Base-by-base conservation (phyloP, 2,329 filamentous ascomycete species). In the Aspergillus nomiae region DNA sequence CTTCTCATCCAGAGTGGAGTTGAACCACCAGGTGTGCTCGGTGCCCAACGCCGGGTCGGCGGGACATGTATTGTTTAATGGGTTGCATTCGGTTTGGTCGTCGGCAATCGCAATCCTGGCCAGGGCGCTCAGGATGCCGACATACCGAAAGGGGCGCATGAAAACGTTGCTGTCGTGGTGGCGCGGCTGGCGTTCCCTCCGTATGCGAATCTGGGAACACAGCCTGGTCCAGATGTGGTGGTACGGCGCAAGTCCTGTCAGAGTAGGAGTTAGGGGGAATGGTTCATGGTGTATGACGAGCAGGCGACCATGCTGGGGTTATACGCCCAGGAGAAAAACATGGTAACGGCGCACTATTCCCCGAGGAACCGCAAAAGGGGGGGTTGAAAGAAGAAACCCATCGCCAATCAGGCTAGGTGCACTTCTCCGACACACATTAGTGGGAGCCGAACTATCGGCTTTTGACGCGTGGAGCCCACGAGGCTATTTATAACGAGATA, bases 31-130 rank as follows among this genome's bases (percentile, higher is more conserved):
- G 16, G 38, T 41, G 6, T 41, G 38, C 38, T 41, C 38, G 3
- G 38, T 41, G 2, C 38, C 38, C 38, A 41, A n/a, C 3, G 38
- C 38, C 38, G 38, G 38, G 19, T 41, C 16, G 0, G 38, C 38
- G 16, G 38, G 38, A n/a, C 38, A 41, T n/a, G 38, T 41, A 3
- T 16, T n/a, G 38, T 41, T 60, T 21, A 56, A 16, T 2, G 58
- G 58, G 50, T 60, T 48, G 19, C 58, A 60, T 24, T 48, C 45
- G 4, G 45, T 48, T 14, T 48, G 45, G 9, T 48, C 45, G 45
- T 48, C 45, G 21, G 45, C 45, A 24, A 28, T 16, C 11, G 45
- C 45, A 28, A 48, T 24, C 21, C 21, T 48, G 45, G 26, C 45
- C 9, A 48, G 26, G 21, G 45, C 45, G 16, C 45, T 48, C 38